Conservation (phyloP, 371 early-diverging fungal genomes). For the Circinella umbellata region DNA sequence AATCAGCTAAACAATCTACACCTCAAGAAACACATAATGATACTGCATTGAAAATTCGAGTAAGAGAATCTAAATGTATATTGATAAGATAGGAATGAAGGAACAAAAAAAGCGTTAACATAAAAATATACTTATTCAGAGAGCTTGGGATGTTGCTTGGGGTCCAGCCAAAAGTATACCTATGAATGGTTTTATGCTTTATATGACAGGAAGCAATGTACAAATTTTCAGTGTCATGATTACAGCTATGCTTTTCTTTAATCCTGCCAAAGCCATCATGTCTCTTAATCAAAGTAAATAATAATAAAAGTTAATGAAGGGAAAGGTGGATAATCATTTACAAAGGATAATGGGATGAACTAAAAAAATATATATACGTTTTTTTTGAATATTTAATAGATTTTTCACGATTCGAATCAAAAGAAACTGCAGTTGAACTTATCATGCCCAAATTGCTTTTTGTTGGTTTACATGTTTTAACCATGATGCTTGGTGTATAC, state of each 20-base stretch:
- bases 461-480: slow-evolving; percentile 78
- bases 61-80: background rate
- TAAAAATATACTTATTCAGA: slow-evolving; percentile 44
- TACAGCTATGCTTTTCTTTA: slow-evolving; percentile 93
- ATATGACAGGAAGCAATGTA: slow-evolving; percentile 95
- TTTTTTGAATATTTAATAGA: slow-evolving; percentile 37
- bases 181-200: slow-evolving; percentile 98
- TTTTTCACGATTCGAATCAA: slow-evolving; percentile 71
- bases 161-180: slow-evolving; percentile 92
- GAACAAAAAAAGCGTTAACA: background rate
- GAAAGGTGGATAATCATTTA: background rate
- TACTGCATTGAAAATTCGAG: slow-evolving; percentile 43
- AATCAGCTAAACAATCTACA: slow-evolving; percentile 25
- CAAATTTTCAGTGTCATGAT: slow-evolving; percentile 96
- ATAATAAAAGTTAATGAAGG: background rate
- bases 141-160: slow-evolving; percentile 97
- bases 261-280: slow-evolving; percentile 83
- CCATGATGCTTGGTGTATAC: slow-evolving; percentile 86
- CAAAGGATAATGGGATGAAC: too few relatives aligned
- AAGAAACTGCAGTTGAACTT: slow-evolving; percentile 53
- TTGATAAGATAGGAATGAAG: background rate
- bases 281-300: slow-evolving; percentile 66
- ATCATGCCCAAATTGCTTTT: slow-evolving; percentile 81
- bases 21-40: slow-evolving; percentile 31
- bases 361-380: too few relatives aligned